Evolutionary conservation across 2,329 filamentous ascomycete species (phyloP), one percentile per base, ranked within the genome.

Genomic region (Penicillium sumatraense): DNA sequence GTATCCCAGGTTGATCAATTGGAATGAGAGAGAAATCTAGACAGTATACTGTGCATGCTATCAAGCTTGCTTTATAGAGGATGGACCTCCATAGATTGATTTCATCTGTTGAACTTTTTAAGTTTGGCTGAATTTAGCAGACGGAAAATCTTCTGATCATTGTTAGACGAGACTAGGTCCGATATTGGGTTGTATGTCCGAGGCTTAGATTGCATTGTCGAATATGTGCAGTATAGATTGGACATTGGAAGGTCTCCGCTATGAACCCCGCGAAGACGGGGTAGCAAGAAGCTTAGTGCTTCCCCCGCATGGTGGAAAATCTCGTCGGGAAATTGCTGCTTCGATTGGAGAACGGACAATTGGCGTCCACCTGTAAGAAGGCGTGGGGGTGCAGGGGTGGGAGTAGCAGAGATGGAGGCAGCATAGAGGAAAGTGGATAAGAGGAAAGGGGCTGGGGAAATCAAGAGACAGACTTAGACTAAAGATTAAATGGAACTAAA

Each of bases 321-420:
- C 42, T 50, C 31, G 40, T 38, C 36, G 52, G 52, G 40, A 58
- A 60, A 45, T 45, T 36, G 38, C 9, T 38, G 26, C 23, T 29
- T 33, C 40, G 40, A 44, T 35, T 41, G 50, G 44, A 20, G 21
- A 33, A 54, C 56, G 61, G 61, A 62, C 38, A 62, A 65, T 60
- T 59, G 23, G 26, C 59, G 62, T 67, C 64, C 65, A 67, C 65
- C 65, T 67, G 54, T 67, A 4, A 63, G 55, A 58, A 27, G 24
- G 8, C 10, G 14, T n/a, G 9, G 21, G 38, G 20, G 40, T 9
- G n/a, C 16, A 44, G 40, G 23, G 23, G 14, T 27, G 11, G 11
- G 38, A n/a, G n/a, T n/a, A n/a, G n/a, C n/a, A n/a, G n/a, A n/a
- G n/a, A n/a, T 23, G 16, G 7, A 24, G 33, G 33, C 14, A n/a